These are phyloP conservation scores for Sporothrix protearum DNA, from an alignment of 2,329 filamentous ascomycete species.

Conservation along the genomic window DNA sequence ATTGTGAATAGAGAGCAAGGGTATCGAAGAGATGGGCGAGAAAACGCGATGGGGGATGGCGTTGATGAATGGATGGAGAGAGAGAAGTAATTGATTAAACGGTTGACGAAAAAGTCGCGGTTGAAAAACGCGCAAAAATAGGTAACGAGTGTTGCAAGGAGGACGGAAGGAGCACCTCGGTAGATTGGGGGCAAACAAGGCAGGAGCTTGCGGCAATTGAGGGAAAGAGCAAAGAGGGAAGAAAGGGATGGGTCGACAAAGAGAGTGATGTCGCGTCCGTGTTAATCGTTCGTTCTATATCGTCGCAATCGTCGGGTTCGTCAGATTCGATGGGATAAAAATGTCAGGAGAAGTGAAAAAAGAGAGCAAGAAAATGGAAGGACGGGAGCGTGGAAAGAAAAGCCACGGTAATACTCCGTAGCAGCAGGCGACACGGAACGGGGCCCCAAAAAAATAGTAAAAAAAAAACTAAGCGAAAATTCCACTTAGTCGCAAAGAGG, in stretches of 20 bases:
- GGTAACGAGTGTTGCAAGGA: constrained; percentile 12
- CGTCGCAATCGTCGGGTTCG: constrained; percentile 12
- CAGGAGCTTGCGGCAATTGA: constrained; percentile 4
- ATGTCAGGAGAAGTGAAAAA: constrained; percentile 13
- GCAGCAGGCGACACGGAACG: constrained; percentile 12
- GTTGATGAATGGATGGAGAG: neutral
- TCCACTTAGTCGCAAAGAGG: constrained; percentile 29
- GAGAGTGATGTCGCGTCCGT: constrained; percentile 14
- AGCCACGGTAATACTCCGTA: constrained; percentile 7
- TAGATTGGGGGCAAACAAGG: constrained; percentile 5
- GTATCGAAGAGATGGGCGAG: neutral
- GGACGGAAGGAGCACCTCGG: constrained; percentile 12
- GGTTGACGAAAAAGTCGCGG: constrained; percentile 4
- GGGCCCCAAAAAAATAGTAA: constrained; percentile 10
- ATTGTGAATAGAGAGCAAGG: constrained; percentile 13
- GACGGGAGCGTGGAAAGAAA: neutral
- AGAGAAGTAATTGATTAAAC: neutral
- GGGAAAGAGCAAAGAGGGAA: neutral
- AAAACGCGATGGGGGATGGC: neutral
- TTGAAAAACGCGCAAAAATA: constrained; percentile 23
- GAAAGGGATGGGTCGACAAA: neutral
- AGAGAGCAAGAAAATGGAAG: neutral
- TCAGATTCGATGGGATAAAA: constrained; percentile 10
- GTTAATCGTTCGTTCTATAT: neutral
- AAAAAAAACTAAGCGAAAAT: constrained; percentile 20